A percentile compares a stretch with the other conserved stretches of the same genome.
Conservation (phyloP, 257 asterid species). For the Solanum commersonii region DNA sequence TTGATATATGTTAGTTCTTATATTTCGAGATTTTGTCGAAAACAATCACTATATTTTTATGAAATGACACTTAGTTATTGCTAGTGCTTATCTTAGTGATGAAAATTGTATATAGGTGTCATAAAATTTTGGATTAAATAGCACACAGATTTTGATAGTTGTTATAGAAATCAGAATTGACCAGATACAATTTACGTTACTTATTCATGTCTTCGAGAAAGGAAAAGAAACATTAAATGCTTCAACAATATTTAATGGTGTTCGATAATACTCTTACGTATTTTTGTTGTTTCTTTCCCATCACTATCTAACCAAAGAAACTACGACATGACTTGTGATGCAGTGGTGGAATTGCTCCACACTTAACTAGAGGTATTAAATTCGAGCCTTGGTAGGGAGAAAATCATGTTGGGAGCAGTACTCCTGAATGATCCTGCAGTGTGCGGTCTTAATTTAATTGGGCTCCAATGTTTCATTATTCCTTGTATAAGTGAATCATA, state of each 20-base stretch:
- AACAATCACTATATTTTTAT: too few species aligned
- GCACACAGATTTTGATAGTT: background rate
- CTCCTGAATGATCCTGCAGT: too few species aligned
- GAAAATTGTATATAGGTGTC: background rate
- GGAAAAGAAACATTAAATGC: background rate
- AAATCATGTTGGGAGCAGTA: too few species aligned
- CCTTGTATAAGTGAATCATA: background rate
- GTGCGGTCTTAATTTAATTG: rapidly evolving
- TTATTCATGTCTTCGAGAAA: background rate
- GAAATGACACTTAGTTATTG: background rate
- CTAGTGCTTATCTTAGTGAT: background rate
- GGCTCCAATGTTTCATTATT: too few species aligned
- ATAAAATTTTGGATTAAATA: background rate
- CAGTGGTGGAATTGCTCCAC: too few species aligned
- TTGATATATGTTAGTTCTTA: too few species aligned
- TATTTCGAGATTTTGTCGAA: rapidly evolving
- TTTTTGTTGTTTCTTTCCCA: background rate
- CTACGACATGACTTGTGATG: too few species aligned
- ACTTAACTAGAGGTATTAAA: too few species aligned
- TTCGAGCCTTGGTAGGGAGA: too few species aligned
- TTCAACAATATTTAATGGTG: background rate
- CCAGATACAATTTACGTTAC: background rate
- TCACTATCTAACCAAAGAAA: background rate
- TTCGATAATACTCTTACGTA: background rate
- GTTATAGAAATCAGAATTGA: background rate